Conservation (phyloP, 495 filamentous ascomycete genomes). For the Lasiosphaeria ovina region DNA sequence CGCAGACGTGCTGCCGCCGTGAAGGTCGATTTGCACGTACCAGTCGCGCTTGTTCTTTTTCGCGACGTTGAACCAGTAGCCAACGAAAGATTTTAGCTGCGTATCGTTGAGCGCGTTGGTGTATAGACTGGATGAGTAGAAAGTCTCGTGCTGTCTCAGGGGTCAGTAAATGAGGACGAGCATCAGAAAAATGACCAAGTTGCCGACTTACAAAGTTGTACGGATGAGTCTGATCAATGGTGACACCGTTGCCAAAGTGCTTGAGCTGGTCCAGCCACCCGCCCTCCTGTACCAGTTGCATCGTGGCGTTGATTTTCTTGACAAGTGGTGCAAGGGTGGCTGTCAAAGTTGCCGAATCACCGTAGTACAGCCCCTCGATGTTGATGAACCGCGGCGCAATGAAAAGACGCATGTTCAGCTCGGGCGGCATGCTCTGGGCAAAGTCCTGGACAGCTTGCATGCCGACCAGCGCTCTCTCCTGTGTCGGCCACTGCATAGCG, state of each 20-base stretch:
- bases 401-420: slow-evolving; percentile 47
- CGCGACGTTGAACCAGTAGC: slow-evolving; percentile 45
- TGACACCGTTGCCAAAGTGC: slow-evolving; percentile 41
- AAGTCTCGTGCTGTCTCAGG: slow-evolving; percentile 40
- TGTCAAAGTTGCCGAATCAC: slow-evolving; percentile 35
- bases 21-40: slow-evolving; percentile 48
- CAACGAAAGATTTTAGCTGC: slow-evolving; percentile 35
- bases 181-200: neutral
- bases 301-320: slow-evolving; percentile 31
- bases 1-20: slow-evolving; percentile 44
- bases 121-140: slow-evolving; percentile 43
- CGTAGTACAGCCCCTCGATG: slow-evolving; percentile 45
- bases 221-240: slow-evolving; percentile 35
- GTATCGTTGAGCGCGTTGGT: slow-evolving; percentile 33
- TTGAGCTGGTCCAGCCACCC: slow-evolving; percentile 42
- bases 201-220: slow-evolving; percentile 23
- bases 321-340: slow-evolving; percentile 36
- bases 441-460: slow-evolving; percentile 42
- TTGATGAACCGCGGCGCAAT: slow-evolving; percentile 39
- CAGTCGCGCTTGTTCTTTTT: slow-evolving; percentile 42
- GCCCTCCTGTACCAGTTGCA: slow-evolving; percentile 32
- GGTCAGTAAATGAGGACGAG: neutral
- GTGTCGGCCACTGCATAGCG: slow-evolving; percentile 31
- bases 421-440: slow-evolving; percentile 38
- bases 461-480: slow-evolving; percentile 23